Conservation (phyloP, 2,329 filamentous ascomycete species). For the Calcarisporium arbuscula region DNA sequence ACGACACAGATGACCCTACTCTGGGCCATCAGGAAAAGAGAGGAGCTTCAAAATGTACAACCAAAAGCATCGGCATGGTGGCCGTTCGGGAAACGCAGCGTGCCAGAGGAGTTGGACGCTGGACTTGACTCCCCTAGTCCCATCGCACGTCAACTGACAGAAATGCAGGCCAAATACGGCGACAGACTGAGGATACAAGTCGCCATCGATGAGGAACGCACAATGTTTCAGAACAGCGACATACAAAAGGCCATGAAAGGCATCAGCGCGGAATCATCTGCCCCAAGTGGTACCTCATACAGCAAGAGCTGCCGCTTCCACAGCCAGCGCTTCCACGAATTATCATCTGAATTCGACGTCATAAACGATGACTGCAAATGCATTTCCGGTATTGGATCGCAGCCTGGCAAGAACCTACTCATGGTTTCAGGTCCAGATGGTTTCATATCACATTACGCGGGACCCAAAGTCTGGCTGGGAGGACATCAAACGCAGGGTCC, state of each 20-base stretch:
- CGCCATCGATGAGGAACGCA: conserved; percentile 75
- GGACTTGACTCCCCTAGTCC: conserved; percentile 27
- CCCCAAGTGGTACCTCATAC: conserved; percentile 2
- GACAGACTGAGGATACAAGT: conserved; percentile 60
- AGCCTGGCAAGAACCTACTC: conserved; percentile 56
- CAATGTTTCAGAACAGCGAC: conserved; percentile 50
- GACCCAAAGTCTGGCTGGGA: conserved; percentile 67
- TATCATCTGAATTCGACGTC: conserved; percentile 25
- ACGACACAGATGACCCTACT: conserved; percentile 56
- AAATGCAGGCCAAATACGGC: conserved; percentile 52
- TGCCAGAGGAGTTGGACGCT: conserved; percentile 13
- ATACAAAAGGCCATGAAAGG: conserved; percentile 35
- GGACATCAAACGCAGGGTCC: conserved; percentile 71
- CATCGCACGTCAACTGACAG: conserved; percentile 57
- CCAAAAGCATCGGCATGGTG: conserved; percentile 15
- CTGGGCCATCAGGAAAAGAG: conserved; percentile 67
- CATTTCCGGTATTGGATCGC: conserved; percentile 12
- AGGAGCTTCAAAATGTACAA: conserved; percentile 36
- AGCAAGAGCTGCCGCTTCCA: conserved; percentile 21
- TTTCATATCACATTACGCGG: conserved; percentile 76
- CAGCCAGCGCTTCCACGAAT: conserved; percentile 22
- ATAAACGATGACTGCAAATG: conserved; percentile 18
- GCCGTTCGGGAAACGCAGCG: conserved; percentile 16
- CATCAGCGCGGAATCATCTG: conserved; percentile 1
- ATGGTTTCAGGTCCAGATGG: conserved; percentile 87